Conservation (phyloP, 2,329 filamentous ascomycete species). For the Fusarium sp. region DNA sequence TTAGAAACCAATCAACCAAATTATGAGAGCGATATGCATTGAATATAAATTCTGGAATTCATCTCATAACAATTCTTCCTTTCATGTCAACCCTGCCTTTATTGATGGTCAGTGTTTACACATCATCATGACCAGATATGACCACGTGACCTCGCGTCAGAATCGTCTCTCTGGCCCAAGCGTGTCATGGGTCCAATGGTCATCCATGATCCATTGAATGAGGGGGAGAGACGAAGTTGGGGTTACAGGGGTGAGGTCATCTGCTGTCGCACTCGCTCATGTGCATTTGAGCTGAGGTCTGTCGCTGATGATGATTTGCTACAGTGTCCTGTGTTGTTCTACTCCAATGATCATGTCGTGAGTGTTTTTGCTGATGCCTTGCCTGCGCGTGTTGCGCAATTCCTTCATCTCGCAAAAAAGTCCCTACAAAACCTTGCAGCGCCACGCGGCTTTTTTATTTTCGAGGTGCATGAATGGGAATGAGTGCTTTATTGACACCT, state of each 20-base stretch:
- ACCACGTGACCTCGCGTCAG: constrained; percentile 52
- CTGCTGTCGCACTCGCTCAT: constrained; percentile 1
- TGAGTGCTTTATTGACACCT: constrained; percentile 17
- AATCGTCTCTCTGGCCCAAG: constrained; percentile 39
- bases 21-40: background rate
- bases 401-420: constrained; percentile 25
- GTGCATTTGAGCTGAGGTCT: background rate
- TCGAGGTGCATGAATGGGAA: constrained; percentile 16
- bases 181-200: constrained; percentile 26
- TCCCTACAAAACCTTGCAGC: constrained; percentile 41
- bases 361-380: constrained; percentile 6
- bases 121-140: constrained; percentile 7
- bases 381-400: constrained; percentile 19
- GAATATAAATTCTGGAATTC: background rate
- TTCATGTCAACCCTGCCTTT: background rate
- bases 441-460: constrained; percentile 38
- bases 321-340: background rate
- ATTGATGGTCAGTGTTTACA: background rate
- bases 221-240: constrained; percentile 27
- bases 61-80: background rate
- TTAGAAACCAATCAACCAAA: background rate
- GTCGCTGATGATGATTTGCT: background rate
- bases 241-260: constrained; percentile 33
- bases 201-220: constrained; percentile 14
- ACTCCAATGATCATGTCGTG: background rate